Evolutionary conservation across 352 stramenopile genomes (phyloP).

Genomic region (Blastocystis sp.): DNA sequence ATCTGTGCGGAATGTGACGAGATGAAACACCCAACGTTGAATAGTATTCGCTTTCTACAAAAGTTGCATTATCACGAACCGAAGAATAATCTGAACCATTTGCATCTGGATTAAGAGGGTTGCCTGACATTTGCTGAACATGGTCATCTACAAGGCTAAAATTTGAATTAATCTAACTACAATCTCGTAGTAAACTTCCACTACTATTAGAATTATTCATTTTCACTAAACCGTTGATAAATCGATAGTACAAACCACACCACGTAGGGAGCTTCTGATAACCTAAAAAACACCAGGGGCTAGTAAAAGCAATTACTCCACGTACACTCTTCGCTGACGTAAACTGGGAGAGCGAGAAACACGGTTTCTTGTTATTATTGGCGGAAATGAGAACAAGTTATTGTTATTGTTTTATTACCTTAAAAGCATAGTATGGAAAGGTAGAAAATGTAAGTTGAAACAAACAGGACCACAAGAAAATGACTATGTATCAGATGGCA

Average conservation of each 20-base stretch:
- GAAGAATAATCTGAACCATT: background rate
- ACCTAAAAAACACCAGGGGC: too few relatives aligned
- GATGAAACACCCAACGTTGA: background rate
- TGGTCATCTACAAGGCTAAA: background rate
- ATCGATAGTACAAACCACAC: too few relatives aligned
- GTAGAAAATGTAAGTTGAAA: too few relatives aligned
- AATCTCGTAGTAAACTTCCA: background rate
- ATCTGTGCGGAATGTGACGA: background rate
- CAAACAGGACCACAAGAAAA: constrained; percentile 4
- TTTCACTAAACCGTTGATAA: background rate
- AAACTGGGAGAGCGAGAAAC: background rate
- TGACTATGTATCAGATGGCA: constrained; percentile 37
- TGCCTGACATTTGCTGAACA: background rate
- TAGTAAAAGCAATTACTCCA: too few relatives aligned
- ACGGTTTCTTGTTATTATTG: background rate
- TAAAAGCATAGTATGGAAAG: background rate
- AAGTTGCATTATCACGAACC: background rate
- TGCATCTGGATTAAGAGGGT: background rate
- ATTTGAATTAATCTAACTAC: background rate
- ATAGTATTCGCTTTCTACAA: background rate
- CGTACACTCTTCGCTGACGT: too few relatives aligned
- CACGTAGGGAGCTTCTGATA: too few relatives aligned
- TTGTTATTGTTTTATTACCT: background rate
- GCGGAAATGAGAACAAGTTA: too few relatives aligned
- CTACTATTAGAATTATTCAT: constrained; percentile 19